Evolutionary conservation across 2,329 filamentous ascomycete genomes (phyloP).

Genomic region (Hymenoscyphus fructigenus): DNA sequence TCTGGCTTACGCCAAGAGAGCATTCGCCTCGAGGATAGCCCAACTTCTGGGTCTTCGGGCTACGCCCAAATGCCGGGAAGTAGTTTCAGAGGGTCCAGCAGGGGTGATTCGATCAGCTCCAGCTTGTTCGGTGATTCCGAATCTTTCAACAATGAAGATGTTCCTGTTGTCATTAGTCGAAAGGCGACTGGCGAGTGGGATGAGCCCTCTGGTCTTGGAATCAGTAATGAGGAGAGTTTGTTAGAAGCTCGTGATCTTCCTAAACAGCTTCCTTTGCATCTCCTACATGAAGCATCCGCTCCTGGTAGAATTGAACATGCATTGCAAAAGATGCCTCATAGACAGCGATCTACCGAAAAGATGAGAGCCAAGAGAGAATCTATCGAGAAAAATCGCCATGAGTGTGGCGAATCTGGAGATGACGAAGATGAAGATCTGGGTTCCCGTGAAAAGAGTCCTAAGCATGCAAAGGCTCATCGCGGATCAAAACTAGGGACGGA

Average conservation of each 20-base stretch:
- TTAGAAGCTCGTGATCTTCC: conserved; percentile 38
- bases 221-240: conserved; percentile 56
- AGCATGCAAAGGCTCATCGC: conserved; percentile 60
- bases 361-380: conserved; percentile 73
- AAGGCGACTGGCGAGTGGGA: conserved; percentile 77
- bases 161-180: conserved; percentile 72
- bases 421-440: conserved; percentile 93
- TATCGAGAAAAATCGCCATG: conserved; percentile 68
- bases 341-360: conserved; percentile 70
- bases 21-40: conserved; percentile 71
- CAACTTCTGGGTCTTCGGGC: conserved; percentile 64
- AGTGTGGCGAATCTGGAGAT: conserved; percentile 84
- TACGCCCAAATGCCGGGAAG: conserved; percentile 74
- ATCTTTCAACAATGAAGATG: conserved; percentile 73
- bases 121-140: conserved; percentile 87
- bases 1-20: conserved; percentile 66
- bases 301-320: conserved; percentile 55
- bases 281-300: conserved; percentile 63
- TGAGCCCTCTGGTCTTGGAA: conserved; percentile 75
- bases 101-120: conserved; percentile 85
- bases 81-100: conserved; percentile 75
- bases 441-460: conserved; percentile 40
- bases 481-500: conserved; percentile 91
- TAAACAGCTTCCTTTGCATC: conserved; percentile 49
- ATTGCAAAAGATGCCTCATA: conserved; percentile 40